Evolutionary conservation across 768 basidiomycete genomes (phyloP).

Genomic region (Phylloporus sp.): DNA sequence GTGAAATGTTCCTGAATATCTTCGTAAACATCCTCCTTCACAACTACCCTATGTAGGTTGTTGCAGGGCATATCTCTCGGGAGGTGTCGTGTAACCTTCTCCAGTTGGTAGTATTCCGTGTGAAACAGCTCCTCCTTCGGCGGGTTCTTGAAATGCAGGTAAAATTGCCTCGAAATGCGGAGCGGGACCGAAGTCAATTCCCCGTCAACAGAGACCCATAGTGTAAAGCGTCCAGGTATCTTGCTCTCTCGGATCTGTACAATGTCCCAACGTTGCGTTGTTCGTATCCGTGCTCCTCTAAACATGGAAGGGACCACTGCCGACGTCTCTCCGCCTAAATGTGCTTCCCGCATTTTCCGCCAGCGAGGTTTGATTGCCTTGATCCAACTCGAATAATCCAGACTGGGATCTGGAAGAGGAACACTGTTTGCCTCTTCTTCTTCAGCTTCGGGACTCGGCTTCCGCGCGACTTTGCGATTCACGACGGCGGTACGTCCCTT

Average conservation of each 20-base stretch:
- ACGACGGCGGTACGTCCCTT: conserved; percentile 51
- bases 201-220: conserved; percentile 85
- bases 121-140: conserved; percentile 66
- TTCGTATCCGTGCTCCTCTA: conserved; percentile 51
- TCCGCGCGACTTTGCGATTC: conserved; percentile 44
- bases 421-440: conserved; percentile 17
- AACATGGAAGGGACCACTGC: conserved; percentile 71
- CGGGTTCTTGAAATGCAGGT: conserved; percentile 79
- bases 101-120: conserved; percentile 61
- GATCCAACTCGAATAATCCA: conserved; percentile 75
- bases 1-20: conserved; percentile 89
- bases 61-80: conserved; percentile 74
- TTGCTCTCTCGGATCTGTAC: conserved; percentile 81
- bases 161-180: conserved; percentile 88
- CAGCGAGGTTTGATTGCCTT: conserved; percentile 73
- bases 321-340: conserved; percentile 38
- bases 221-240: conserved; percentile 73
- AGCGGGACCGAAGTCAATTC: conserved; percentile 78
- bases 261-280: conserved; percentile 83
- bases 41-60: conserved; percentile 79
- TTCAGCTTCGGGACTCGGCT: conserved; percentile 42
- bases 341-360: conserved; percentile 56
- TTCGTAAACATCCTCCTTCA: conserved; percentile 79
- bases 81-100: conserved; percentile 71
- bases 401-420: conserved; percentile 59